Evolutionary conservation across 805 yeast genomes (phyloP).

Genomic region (Starmerella kuoi): DNA sequence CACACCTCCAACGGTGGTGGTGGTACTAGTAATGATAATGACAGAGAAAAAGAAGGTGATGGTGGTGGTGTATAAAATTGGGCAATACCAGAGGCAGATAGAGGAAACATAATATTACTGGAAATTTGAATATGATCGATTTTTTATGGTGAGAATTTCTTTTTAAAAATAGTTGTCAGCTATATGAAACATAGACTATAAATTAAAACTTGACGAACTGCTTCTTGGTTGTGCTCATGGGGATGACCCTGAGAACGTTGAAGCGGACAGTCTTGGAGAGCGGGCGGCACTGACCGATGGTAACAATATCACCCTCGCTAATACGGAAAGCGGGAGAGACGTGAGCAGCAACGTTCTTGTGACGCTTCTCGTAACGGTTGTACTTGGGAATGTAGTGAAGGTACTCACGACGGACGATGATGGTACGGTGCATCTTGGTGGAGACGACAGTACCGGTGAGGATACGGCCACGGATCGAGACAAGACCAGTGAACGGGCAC

Average conservation of each 20-base stretch:
- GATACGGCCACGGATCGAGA: conserved; percentile 99
- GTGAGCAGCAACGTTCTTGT: conserved; percentile 99
- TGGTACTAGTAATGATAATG: no score
- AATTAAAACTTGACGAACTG: conserved; percentile 92
- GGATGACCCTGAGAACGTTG: conserved; percentile 93
- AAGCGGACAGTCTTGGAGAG: conserved; percentile 98
- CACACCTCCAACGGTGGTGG: no score
- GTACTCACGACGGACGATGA: conserved; percentile 99
- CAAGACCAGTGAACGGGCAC: conserved; percentile 96
- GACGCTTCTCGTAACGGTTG: conserved; percentile 99
- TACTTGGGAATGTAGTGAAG: conserved; percentile 99
- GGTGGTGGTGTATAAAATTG: no score
- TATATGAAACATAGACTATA: conserved; percentile 7
- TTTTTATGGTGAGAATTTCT: no score
- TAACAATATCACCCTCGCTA: conserved; percentile 95
- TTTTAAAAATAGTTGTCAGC: not conserved
- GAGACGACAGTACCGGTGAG: conserved; percentile 99
- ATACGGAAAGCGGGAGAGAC: conserved; percentile 99
- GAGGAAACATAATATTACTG: no score
- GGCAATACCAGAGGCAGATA: no score
- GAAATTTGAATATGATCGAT: no score
- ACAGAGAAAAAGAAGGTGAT: no score
- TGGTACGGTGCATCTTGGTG: conserved; percentile 99
- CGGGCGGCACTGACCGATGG: conserved; percentile 99
- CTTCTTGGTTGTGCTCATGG: conserved; percentile 75